Evolutionary conservation across 2,329 filamentous ascomycete genomes (phyloP), one percentile per base, ranked within the genome.

Genomic region (Hypoxylon sp.): DNA sequence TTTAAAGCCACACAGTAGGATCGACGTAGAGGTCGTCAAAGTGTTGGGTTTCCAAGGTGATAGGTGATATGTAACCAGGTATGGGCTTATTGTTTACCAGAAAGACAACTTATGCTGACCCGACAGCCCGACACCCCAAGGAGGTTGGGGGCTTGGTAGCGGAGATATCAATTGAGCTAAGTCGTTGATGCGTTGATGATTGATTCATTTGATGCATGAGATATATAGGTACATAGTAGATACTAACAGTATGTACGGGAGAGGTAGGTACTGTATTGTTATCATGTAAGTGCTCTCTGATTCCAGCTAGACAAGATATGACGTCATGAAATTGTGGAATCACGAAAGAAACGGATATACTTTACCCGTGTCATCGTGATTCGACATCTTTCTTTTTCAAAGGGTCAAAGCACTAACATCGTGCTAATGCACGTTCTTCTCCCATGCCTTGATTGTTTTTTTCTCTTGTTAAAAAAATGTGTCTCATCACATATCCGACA

Each of bases 1-100:
- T 54, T 59, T 60, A 57, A 48, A 57, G 19, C 37, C 11, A 7
- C 22, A 51, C 10, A 52, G 44, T 57, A 50, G 22, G 54, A 50
- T 34, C 20, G 48, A 26, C 22, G 39, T 17, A 46, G 17, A 15
- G 41, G 28, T 10, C 6, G 47, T n/a, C 32, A 4, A 34, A 5
- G 17, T 41, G 37, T 41, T 6, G 10, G 32, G 32, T 15, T n/a
- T 1, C 20, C n/a, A n/a, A 19, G 32, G 37, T 41, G 37, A 41
- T 41, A 41, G n/a, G 17, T 41, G 37, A 37, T n/a, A 37, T 15
- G 13, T 34, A 37, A 6, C 4, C 11, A 37, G 32, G 13, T 15
- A 37, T 15, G 5, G 5, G 32, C 13, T 37, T 37, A 37, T 37
- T 37, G 32, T 37, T 37, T 37, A 37, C 15, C 32, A 37, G 13